Evolutionary conservation across 805 yeast genomes (phyloP).

Genomic region (Wickerhamiella nectarea): DNA sequence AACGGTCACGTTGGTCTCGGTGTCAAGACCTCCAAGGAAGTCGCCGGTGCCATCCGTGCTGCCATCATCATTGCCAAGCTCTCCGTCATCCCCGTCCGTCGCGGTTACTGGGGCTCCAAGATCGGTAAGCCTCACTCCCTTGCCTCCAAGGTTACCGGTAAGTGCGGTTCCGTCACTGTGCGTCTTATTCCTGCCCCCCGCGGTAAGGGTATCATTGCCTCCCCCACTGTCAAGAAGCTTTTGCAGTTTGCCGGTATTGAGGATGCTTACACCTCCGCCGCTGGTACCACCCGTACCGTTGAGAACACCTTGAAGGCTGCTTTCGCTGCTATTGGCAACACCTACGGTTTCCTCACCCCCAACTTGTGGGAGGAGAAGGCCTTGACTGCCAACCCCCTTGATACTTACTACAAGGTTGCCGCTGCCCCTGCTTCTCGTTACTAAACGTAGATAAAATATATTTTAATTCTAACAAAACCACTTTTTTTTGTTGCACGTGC

Average conservation of each 20-base stretch:
- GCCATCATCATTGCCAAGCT: constrained; percentile 98
- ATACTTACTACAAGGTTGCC: constrained; percentile 46
- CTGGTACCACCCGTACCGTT: constrained; percentile 98
- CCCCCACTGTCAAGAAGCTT: constrained; percentile 98
- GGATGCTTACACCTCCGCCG: constrained; percentile 97
- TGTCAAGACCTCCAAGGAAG: constrained; percentile 99
- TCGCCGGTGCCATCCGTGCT: constrained; percentile 99
- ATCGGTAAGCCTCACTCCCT: constrained; percentile 99
- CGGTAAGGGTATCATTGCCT: constrained; percentile 99
- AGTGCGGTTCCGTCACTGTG: constrained; percentile 98
- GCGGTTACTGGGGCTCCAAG: constrained; percentile 99
- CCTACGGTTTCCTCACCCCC: constrained; percentile 99
- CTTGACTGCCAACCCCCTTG: constrained; percentile 85
- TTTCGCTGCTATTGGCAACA: constrained; percentile 98
- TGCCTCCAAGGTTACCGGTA: constrained; percentile 96
- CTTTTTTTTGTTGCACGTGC: not conserved
- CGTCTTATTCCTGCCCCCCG: constrained; percentile 99
- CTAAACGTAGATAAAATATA: constrained; percentile 14
- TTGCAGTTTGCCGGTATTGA: constrained; percentile 99
- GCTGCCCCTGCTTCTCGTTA: constrained; percentile 19
- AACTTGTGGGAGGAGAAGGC: constrained; percentile 89
- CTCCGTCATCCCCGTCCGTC: constrained; percentile 97
- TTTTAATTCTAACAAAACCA: not conserved
- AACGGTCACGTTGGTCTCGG: constrained; percentile 99
- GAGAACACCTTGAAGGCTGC: constrained; percentile 99